Base-by-base conservation (phyloP, 345 rosid genomes). In the Gossypium raimondii region DNA sequence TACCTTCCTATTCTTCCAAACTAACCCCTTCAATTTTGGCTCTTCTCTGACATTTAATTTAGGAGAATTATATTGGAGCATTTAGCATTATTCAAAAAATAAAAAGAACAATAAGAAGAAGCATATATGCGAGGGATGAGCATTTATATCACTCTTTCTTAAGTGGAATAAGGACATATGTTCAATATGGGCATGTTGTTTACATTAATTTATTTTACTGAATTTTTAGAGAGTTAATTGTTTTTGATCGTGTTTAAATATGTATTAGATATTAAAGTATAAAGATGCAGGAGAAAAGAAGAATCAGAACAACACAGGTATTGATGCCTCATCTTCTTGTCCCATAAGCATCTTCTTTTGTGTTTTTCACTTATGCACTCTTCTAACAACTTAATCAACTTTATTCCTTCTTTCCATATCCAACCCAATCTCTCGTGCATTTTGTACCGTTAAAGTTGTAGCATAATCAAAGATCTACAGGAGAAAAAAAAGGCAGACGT, bases 401-500 rank as follows among this genome's bases (percentile, higher is more conserved):
- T 56, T 2, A 51, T 52, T 74, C 22, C 13, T 62, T 57, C 18
- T 63, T 72, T 76, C 60, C 38, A 11, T 34, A 16, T 59, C 76
- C 57, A 12, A 6, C 52, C 27, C 58, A 17, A 48, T 27, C 51
- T 65, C 64, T 65, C 72, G 34, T 75, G 55, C 16, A 67, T 44
- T 34, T 41, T 20, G 50, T 63, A 47, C 85, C 79, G 81, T 85
- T 80, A 74, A 76, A 78, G 81, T 20, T 50, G 3, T 13, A 20
- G 1, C 17, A 22, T 9, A 71, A 77, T 79, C 77, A 24, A 73
- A 29, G 56, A 12, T 73, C 56, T 57, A 57, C 24, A 56, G 14
- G 77, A 67, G 59, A 18, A 22, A 20, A 83, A 66, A 75, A 76
- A 67, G 78, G 75, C 80, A 79, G 73, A 67, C 82, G 75, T 53